Base-by-base conservation (phyloP, 1,284 basidiomycete genomes). In the Rhodotorula glutinis region DNA sequence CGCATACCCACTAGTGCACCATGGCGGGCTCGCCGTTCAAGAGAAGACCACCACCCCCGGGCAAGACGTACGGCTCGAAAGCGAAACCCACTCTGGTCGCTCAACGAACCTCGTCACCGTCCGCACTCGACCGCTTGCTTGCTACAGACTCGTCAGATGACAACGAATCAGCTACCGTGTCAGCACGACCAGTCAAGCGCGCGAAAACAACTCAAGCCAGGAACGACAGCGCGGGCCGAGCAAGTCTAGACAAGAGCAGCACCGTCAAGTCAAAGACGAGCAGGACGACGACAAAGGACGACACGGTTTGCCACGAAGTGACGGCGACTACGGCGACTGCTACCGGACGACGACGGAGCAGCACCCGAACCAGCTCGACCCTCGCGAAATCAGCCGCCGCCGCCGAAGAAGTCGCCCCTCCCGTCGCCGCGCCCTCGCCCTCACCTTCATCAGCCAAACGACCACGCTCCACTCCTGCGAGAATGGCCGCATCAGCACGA, bases 61-160 rank as follows among this genome's bases (percentile, higher is more conserved):
- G n/a, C 49, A 25, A 27, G 25, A 27, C 25, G 25, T 51, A 51
- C 49, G 49, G 25, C n/a, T 51, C 49, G 13, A 27, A 25, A 27
- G 11, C 49, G 13, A 14, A 16, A 16, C 1, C 49, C 8, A 25
- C n/a, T 10, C 2, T 10, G 1, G 47, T 10, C 14, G 8, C 9
- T 14, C 14, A 10, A 14, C 25, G 13, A 2, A 25, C 27, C 21
- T 16, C n/a, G 25, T 27, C 47, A 27, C 13, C 49, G 25, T 51
- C 49, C 25, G 49, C 49, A 25, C 49, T 51, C 49, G 49, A 51
- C 25, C 49, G 49, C 49, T 51, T 51, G 49, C 49, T 51, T 25
- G 49, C 49, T 11, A 7, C 33, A 38, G 49, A 51, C 27, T 51
- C 49, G 7, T 51, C 49, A 16, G 25, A 51, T n/a, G 49, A 51